Conservation (phyloP, 805 yeast genomes). For the Wickerhamomyces strasburgensis region DNA sequence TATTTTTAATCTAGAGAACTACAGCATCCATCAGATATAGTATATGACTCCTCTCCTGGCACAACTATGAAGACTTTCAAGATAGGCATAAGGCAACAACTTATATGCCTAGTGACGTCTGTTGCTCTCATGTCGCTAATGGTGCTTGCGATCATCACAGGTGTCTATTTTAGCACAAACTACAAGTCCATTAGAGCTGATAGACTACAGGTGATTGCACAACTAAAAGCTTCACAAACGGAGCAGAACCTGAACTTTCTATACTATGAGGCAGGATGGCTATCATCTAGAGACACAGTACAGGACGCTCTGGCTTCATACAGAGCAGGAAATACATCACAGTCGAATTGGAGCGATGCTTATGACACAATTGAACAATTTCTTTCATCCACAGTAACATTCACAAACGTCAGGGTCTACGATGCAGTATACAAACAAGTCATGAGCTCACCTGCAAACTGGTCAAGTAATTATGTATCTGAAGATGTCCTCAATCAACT, state of each 20-base stretch:
- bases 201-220: slow-evolving; percentile 71
- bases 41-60: no score
- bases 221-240: slow-evolving; percentile 74
- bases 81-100: slow-evolving; percentile 71
- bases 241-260: slow-evolving; percentile 58
- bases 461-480: slow-evolving; percentile 32
- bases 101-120: slow-evolving; percentile 62
- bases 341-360: slow-evolving; percentile 42
- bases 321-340: slow-evolving; percentile 68
- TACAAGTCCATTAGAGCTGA: slow-evolving; percentile 61
- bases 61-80: slow-evolving; percentile 7
- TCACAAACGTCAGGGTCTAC: slow-evolving; percentile 63
- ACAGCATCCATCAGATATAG: slow-evolving; percentile 4
- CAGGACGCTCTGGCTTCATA: slow-evolving; percentile 56
- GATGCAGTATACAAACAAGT: slow-evolving; percentile 52
- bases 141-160: slow-evolving; percentile 70
- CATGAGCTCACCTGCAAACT: slow-evolving; percentile 36
- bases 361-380: slow-evolving; percentile 51
- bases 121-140: slow-evolving; percentile 67
- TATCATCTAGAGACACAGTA: slow-evolving; percentile 56
- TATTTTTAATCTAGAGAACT: background rate
- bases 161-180: slow-evolving; percentile 64
- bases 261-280: slow-evolving; percentile 64
- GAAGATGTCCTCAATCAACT: slow-evolving; percentile 31
- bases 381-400: slow-evolving; percentile 55